Conservation (phyloP, 1,139 yeast species). For the Suhomyces atakaporum region DNA sequence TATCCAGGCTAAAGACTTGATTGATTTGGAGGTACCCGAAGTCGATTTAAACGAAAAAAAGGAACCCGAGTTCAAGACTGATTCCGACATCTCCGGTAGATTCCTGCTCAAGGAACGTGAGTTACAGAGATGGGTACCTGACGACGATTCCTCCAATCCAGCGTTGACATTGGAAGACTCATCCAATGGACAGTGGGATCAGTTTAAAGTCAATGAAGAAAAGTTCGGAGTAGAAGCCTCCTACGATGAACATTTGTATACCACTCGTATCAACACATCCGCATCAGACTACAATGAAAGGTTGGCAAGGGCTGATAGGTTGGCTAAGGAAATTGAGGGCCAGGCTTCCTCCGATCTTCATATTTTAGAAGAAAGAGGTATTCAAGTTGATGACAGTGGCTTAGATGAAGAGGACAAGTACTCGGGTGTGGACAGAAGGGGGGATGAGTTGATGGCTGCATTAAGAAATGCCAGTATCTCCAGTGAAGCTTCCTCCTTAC, state of each 20-base stretch:
- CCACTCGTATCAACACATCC: slow-evolving; percentile 74
- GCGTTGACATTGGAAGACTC: slow-evolving; percentile 48
- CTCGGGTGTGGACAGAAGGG: slow-evolving; percentile 77
- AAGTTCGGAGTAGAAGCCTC: slow-evolving; percentile 87
- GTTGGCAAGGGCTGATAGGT: slow-evolving; percentile 66
- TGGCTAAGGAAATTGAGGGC: slow-evolving; percentile 82
- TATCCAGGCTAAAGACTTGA: slow-evolving; percentile 60
- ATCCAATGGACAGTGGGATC: slow-evolving; percentile 69
- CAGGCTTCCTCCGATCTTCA: slow-evolving; percentile 73
- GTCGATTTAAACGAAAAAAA: slow-evolving; percentile 29
- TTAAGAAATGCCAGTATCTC: slow-evolving; percentile 40
- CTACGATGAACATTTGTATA: slow-evolving; percentile 86
- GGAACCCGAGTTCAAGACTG: slow-evolving; percentile 63
- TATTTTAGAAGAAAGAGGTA: slow-evolving; percentile 88
- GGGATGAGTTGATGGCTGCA: slow-evolving; percentile 67
- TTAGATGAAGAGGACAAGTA: slow-evolving; percentile 95
- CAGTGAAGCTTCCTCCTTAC: slow-evolving; percentile 13
- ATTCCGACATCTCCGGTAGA: slow-evolving; percentile 70
- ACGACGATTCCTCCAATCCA: slow-evolving; percentile 31
- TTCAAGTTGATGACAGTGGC: slow-evolving; percentile 75
- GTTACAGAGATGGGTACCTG: slow-evolving; percentile 86
- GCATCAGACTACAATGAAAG: slow-evolving; percentile 75
- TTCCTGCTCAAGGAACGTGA: slow-evolving; percentile 60
- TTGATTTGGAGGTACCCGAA: slow-evolving; percentile 56
- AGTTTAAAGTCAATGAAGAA: slow-evolving; percentile 83